phyloP scores from a whole-genome alignment of 148 eudicot genomes.

The Fagopyrum tataricum region DNA sequence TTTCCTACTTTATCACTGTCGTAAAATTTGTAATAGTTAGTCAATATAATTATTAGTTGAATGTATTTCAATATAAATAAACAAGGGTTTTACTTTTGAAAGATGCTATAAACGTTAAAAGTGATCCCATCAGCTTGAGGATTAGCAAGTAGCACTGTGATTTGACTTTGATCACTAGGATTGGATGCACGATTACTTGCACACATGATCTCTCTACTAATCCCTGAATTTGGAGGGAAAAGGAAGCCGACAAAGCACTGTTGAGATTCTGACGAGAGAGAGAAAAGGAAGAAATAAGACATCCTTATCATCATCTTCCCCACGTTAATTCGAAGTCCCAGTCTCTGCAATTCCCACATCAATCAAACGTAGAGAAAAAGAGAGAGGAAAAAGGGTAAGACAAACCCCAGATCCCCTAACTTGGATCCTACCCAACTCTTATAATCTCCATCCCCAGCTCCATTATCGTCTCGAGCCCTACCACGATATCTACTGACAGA shows the following conservation, averaged over 20 bases:
- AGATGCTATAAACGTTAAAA: neutral
- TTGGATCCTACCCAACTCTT: neutral
- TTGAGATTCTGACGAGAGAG: neutral
- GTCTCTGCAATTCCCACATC: constrained; percentile 1
- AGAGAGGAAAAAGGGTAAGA: neutral
- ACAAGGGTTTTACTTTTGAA: neutral
- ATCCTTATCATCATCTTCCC: neutral
- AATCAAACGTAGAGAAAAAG: neutral
- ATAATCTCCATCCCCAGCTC: neutral
- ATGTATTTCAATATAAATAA: no score
- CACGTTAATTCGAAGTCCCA: neutral
- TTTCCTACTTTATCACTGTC: no score
- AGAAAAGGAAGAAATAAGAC: neutral
- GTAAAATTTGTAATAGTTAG: no score
- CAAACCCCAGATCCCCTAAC: neutral
- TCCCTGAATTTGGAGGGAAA: constrained; percentile 4
- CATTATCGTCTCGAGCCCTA: neutral
- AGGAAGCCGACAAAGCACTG: neutral
- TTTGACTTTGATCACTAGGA: neutral
- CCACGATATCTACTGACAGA: constrained; percentile 5
- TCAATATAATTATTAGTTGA: no score
- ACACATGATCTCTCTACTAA: neutral
- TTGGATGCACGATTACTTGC: constrained; percentile 4
- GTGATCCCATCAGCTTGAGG: neutral
- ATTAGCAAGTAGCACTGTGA: neutral